Evolutionary conservation across 768 basidiomycete genomes (phyloP).

Genomic region (Hirschioporus abietinus): DNA sequence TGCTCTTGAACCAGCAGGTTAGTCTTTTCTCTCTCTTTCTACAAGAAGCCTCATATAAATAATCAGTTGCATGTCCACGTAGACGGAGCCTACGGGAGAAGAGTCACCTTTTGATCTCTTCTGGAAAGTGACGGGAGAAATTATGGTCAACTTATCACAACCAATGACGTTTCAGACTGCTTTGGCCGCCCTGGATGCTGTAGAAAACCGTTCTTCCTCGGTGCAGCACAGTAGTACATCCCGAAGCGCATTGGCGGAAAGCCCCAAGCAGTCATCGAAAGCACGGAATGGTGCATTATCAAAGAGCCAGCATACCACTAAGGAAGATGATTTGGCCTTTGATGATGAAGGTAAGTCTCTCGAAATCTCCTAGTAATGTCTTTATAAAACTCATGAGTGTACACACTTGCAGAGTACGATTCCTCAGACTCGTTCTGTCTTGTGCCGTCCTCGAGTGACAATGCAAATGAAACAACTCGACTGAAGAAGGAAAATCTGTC

Average conservation of each 20-base stretch:
- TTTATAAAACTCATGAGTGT: conserved; percentile 9
- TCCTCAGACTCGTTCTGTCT: conserved; percentile 78
- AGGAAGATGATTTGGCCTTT: conserved; percentile 54
- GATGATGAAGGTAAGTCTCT: conserved; percentile 52
- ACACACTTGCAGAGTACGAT: conserved; percentile 46
- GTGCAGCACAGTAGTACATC: background rate
- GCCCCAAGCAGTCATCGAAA: too few species aligned
- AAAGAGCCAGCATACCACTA: background rate
- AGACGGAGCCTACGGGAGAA: conserved; percentile 44
- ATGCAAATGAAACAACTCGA: conserved; percentile 36
- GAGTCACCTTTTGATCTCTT: conserved; percentile 71
- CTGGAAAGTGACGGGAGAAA: conserved; percentile 83
- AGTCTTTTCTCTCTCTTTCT: conserved; percentile 20
- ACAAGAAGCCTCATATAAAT: background rate
- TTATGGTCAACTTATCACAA: conserved; percentile 82
- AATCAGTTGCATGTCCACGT: background rate
- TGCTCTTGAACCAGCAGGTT: conserved; percentile 79
- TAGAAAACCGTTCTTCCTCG: background rate
- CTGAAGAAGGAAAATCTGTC: conserved; percentile 63
- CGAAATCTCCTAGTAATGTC: background rate
- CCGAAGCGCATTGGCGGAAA: too few species aligned
- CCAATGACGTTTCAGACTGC: conserved; percentile 80
- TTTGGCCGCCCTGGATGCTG: conserved; percentile 40
- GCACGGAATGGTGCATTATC: too few species aligned
- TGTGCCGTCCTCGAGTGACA: conserved; percentile 54